A percentile compares a stretch with the other conserved stretches of the same genome.
Conservation (phyloP, 78 protist species). For the Isochrysis galbana region DNA sequence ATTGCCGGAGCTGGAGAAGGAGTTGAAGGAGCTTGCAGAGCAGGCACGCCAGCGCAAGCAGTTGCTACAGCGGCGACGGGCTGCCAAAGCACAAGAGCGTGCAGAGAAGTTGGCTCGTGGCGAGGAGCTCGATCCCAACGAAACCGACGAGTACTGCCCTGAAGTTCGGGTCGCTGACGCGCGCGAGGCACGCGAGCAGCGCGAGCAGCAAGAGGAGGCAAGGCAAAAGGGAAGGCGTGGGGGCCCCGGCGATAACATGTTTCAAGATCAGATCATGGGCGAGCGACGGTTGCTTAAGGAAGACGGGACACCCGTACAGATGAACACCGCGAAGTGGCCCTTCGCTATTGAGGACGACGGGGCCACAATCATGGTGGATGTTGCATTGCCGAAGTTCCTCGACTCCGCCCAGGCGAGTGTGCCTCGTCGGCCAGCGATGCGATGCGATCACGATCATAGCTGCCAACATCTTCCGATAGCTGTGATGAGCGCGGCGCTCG, state of each 20-base stretch:
- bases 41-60: not conserved
- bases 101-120: too few species aligned
- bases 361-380: not conserved
- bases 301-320: conserved; percentile 13
- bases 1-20: not conserved
- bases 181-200: not conserved
- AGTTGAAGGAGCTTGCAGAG: not conserved
- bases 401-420: conserved; percentile 42
- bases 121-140: too few species aligned
- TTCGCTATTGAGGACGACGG: conserved; percentile 24
- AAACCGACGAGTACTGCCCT: not conserved
- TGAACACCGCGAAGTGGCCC: conserved; percentile 20
- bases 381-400: conserved; percentile 39
- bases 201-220: not conserved
- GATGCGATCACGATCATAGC: too few species aligned
- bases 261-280: not conserved
- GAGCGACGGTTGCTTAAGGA: not conserved
- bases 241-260: not conserved
- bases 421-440: too few species aligned
- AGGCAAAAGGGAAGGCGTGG: not conserved
- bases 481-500: too few species aligned
- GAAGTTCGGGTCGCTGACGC: not conserved
- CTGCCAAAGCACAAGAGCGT: too few species aligned
- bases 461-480: too few species aligned
- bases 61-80: too few species aligned